Evolutionary conservation across 257 asterid species (phyloP).

Genomic region (Knoxia roxburghii): DNA sequence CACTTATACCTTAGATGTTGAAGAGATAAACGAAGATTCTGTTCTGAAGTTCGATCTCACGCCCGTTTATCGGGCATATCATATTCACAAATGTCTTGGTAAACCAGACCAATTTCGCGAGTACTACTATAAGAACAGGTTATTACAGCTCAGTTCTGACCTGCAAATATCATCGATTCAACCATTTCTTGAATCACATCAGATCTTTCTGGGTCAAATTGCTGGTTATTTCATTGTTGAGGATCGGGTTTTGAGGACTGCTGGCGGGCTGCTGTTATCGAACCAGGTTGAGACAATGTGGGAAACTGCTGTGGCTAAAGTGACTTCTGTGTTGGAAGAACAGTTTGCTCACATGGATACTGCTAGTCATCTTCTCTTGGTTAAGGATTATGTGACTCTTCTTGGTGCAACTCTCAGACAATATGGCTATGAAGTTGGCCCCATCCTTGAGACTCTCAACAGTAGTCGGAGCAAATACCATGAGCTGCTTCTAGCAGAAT

Average conservation of each 20-base stretch:
- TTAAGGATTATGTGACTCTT: conserved; percentile 90
- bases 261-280: conserved; percentile 63
- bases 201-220: conserved; percentile 64
- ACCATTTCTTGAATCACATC: conserved; percentile 78
- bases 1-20: conserved; percentile 72
- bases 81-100: conserved; percentile 77
- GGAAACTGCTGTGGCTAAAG: conserved; percentile 78
- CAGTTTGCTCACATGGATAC: conserved; percentile 66
- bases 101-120: conserved; percentile 69
- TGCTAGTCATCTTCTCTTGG: conserved; percentile 81
- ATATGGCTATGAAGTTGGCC: conserved; percentile 74
- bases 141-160: conserved; percentile 76
- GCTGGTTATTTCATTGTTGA: conserved; percentile 87
- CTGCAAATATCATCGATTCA: conserved; percentile 68
- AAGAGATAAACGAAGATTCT: conserved; percentile 70
- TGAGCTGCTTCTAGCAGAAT: conserved; percentile 75
- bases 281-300: conserved; percentile 87
- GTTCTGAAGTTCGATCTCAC: conserved; percentile 80
- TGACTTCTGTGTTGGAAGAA: conserved; percentile 58
- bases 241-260: conserved; percentile 84
- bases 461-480: conserved; percentile 80
- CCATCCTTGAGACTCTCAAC: conserved; percentile 63
- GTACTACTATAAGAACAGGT: conserved; percentile 69
- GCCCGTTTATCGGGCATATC: conserved; percentile 86
- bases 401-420: conserved; percentile 85